Evolutionary conservation across 2,329 filamentous ascomycete species (phyloP).

Genomic region (Pyricularia pennisetigena): DNA sequence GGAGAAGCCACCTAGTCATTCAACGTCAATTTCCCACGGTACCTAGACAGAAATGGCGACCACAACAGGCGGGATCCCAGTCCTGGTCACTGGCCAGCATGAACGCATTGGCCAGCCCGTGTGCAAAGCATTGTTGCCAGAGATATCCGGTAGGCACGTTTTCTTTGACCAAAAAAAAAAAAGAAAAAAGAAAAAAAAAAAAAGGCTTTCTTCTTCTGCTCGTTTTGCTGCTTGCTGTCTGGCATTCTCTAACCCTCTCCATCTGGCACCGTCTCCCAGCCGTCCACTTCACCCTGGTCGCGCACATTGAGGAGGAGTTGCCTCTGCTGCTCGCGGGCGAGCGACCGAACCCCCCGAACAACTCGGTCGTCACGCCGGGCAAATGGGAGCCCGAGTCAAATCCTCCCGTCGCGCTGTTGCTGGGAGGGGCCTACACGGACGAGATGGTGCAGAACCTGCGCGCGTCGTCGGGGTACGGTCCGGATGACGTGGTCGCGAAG

Average conservation of each 20-base stretch:
- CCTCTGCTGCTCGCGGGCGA: conserved; percentile 12
- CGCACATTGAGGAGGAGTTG: conserved; percentile 11
- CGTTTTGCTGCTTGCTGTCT: too few relatives aligned
- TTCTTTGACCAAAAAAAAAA: too few relatives aligned
- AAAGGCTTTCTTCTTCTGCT: too few relatives aligned
- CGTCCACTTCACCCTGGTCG: conserved; percentile 13
- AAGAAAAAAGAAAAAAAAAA: too few relatives aligned
- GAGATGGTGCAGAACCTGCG: conserved; percentile 10
- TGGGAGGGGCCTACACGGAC: conserved; percentile 15
- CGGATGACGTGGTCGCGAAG: not conserved
- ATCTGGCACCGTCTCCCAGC: conserved; percentile 5
- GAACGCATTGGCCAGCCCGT: not conserved
- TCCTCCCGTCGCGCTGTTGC: conserved; percentile 11
- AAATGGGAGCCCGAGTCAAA: conserved; percentile 7
- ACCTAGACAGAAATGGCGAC: not conserved
- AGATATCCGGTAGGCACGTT: not conserved
- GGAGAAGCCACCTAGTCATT: not conserved
- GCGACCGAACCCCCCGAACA: conserved; percentile 7
- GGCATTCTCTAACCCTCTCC: too few relatives aligned
- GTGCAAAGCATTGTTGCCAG: not conserved
- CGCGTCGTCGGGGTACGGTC: not conserved
- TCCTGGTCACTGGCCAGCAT: not conserved
- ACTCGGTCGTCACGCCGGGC: conserved; percentile 11
- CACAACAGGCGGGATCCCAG: not conserved
- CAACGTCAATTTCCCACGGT: not conserved